Percentiles rank a stretch among this genome's conserved stretches.
Evolutionary conservation across 2,329 filamentous ascomycete species (phyloP).

Genomic region (Apiospora aurea): DNA sequence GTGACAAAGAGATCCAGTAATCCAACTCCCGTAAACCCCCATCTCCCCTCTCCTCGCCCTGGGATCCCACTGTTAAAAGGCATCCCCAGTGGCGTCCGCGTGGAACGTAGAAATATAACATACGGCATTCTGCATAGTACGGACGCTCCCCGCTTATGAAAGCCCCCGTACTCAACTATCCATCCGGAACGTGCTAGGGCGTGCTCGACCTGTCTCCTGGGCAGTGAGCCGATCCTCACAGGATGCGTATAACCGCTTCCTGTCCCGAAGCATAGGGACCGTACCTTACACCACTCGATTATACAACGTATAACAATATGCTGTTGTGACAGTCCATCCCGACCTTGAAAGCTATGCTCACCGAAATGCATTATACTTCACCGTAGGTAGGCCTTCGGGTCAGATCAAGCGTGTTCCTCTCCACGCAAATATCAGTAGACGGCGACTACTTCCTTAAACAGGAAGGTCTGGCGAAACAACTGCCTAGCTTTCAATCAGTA

Average conservation of each 20-base stretch:
- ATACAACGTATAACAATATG: neutral
- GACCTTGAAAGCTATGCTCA: neutral
- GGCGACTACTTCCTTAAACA: neutral
- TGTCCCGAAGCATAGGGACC: neutral
- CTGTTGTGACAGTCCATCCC: neutral
- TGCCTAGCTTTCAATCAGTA: neutral
- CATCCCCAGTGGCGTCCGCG: neutral
- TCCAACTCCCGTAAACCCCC: neutral
- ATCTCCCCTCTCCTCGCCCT: neutral
- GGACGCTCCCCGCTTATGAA: neutral
- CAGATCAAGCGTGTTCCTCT: neutral
- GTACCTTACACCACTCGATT: neutral
- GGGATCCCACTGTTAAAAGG: neutral
- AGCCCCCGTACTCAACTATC: neutral
- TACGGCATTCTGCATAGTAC: no score
- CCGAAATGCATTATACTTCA: neutral
- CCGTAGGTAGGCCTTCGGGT: neutral
- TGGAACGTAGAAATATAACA: neutral
- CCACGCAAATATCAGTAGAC: neutral
- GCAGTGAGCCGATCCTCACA: neutral
- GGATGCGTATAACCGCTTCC: no score
- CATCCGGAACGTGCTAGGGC: neutral
- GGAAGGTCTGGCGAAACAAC: neutral
- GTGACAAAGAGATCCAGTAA: neutral
- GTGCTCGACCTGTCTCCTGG: neutral